These are phyloP conservation scores for Gossypium sturtianum DNA, from an alignment of 345 rosid genomes.

Conservation along the genomic window DNA sequence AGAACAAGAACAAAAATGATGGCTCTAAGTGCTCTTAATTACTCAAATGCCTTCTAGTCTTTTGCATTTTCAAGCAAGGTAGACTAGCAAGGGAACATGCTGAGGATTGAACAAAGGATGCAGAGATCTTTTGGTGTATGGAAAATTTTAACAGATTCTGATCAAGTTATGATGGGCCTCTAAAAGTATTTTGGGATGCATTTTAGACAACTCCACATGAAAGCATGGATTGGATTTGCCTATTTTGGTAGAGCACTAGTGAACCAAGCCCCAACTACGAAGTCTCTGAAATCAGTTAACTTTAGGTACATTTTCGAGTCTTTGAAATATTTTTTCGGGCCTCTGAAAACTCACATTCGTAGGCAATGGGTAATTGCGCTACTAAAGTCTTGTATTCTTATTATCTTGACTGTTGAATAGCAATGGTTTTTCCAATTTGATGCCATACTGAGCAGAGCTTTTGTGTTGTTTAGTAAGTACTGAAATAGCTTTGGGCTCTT, in stretches of 20 bases:
- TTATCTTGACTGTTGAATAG: background rate
- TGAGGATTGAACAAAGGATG: background rate
- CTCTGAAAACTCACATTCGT: background rate
- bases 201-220: background rate
- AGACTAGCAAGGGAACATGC: background rate
- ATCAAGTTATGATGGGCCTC: background rate
- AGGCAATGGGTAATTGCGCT: background rate
- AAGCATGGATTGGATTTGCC: background rate
- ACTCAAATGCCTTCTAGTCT: background rate
- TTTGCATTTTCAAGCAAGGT: background rate
- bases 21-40: background rate
- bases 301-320: background rate
- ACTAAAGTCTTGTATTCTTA: background rate
- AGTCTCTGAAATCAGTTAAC: too few species aligned
- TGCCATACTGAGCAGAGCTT: background rate
- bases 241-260: background rate
- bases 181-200: background rate
- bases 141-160: background rate
- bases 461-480: background rate
- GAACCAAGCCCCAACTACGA: background rate
- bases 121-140: background rate
- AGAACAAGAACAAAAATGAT: background rate
- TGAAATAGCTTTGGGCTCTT: background rate
- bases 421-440: background rate
- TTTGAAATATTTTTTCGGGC: background rate